Evolutionary conservation across 768 basidiomycete species (phyloP).

Genomic region (Leucosporidium creatinivorum): DNA sequence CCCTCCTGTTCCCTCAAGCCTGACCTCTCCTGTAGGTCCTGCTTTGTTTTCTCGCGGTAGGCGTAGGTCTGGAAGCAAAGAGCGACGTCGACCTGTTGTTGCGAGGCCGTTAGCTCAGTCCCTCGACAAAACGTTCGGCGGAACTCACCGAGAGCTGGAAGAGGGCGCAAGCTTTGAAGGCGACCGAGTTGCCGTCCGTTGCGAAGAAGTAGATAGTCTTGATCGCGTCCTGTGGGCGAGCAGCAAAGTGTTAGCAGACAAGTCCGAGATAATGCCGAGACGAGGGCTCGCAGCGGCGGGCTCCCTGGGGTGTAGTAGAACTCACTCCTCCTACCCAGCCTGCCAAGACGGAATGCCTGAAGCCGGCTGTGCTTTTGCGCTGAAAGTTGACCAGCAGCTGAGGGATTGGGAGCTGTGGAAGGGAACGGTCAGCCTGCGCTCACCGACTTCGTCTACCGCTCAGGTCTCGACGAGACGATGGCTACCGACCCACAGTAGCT

Average conservation of each 20-base stretch:
- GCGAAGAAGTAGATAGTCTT: conserved; percentile 32
- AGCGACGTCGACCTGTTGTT: conserved; percentile 28
- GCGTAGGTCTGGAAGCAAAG: conserved; percentile 27
- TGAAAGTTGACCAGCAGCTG: conserved; percentile 31
- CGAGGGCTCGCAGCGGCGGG: too few relatives aligned
- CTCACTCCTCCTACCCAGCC: conserved; percentile 30
- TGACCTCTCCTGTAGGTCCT: not conserved
- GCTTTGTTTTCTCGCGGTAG: conserved; percentile 26
- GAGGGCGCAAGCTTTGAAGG: conserved; percentile 33
- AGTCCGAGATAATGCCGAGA: too few relatives aligned
- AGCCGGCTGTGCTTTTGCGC: conserved; percentile 31
- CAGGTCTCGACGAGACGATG: not conserved
- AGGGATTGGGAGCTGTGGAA: conserved; percentile 23
- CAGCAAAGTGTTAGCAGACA: not conserved
- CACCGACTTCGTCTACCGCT: too few relatives aligned
- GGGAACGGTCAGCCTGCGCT: too few relatives aligned
- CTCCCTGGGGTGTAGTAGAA: not conserved
- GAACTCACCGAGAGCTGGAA: conserved; percentile 30
- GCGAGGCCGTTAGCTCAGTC: conserved; percentile 31
- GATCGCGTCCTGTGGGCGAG: conserved; percentile 14
- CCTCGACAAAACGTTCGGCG: not conserved
- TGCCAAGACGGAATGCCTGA: conserved; percentile 19
- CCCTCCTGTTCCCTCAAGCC: not conserved
- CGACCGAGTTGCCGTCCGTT: conserved; percentile 16
- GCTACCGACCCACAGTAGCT: conserved; percentile 19